These are phyloP conservation scores for Fusarium begoniae DNA, from an alignment of 2,329 filamentous ascomycete species.

Conservation along the genomic window DNA sequence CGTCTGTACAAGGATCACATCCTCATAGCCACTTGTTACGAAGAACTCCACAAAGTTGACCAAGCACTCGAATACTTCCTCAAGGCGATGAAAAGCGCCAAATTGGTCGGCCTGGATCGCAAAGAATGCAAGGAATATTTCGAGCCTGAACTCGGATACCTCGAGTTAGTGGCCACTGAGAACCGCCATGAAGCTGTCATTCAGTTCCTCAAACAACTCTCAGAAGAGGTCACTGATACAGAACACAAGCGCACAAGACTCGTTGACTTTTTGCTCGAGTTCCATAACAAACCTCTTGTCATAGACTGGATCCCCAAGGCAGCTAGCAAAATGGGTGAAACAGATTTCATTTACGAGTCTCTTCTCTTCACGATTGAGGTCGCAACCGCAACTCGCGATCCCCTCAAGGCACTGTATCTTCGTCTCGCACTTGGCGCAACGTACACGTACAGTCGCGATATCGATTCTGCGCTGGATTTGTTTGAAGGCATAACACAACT, in stretches of 20 bases:
- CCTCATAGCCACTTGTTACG: slow-evolving; percentile 51
- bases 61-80: slow-evolving; percentile 49
- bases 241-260: slow-evolving; percentile 43
- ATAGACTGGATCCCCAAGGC: slow-evolving; percentile 55
- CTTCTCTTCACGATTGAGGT: slow-evolving; percentile 46
- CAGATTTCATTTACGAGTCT: slow-evolving; percentile 43
- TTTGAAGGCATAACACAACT: slow-evolving; percentile 50
- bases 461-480: slow-evolving; percentile 47
- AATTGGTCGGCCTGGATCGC: slow-evolving; percentile 38
- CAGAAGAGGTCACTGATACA: slow-evolving; percentile 37
- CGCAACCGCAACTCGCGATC: slow-evolving; percentile 48
- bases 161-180: slow-evolving; percentile 50
- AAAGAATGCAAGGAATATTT: slow-evolving; percentile 48
- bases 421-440: slow-evolving; percentile 50
- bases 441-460: slow-evolving; percentile 48
- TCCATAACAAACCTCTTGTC: slow-evolving; percentile 46
- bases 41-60: slow-evolving; percentile 45
- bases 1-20: slow-evolving; percentile 53
- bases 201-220: slow-evolving; percentile 47
- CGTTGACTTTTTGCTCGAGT: slow-evolving; percentile 49
- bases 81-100: slow-evolving; percentile 47
- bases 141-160: slow-evolving; percentile 50
- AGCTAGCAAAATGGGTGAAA: slow-evolving; percentile 47
- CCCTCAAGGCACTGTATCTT: slow-evolving; percentile 50
- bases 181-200: slow-evolving; percentile 50